Percentiles rank a stretch among this genome's conserved stretches.
Evolutionary conservation across 805 yeast species (phyloP).

Genomic region (Citeromyces matritensis): DNA sequence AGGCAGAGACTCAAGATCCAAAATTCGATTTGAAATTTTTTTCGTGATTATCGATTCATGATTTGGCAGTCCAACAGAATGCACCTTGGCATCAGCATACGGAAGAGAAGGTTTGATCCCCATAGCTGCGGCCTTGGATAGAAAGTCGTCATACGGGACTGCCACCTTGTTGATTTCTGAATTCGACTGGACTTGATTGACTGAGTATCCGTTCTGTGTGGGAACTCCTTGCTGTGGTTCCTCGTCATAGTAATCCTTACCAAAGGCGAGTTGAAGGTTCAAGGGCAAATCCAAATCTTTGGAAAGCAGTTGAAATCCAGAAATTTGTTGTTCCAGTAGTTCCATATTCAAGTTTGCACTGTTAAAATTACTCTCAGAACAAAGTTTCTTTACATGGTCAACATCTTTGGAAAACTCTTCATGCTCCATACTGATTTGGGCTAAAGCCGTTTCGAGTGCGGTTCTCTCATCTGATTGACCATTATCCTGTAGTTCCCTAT

Average conservation of each 20-base stretch:
- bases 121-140: slow-evolving; percentile 20
- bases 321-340: slow-evolving; percentile 39
- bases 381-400: slow-evolving; percentile 10
- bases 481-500: slow-evolving; percentile 9
- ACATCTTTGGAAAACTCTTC: slow-evolving; percentile 13
- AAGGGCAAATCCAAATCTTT: slow-evolving; percentile 53
- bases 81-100: slow-evolving; percentile 16
- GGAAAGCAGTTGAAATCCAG: slow-evolving; percentile 49
- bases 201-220: not conserved
- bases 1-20: slow-evolving; percentile 51
- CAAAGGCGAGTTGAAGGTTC: slow-evolving; percentile 23
- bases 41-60: slow-evolving; percentile 37
- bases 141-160: slow-evolving; percentile 13
- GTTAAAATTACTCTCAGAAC: no score
- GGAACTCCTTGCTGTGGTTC: not conserved
- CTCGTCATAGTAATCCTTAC: slow-evolving; percentile 7
- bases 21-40: slow-evolving; percentile 41
- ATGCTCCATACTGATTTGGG: slow-evolving; percentile 23
- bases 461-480: slow-evolving; percentile 16
- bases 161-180: slow-evolving; percentile 1
- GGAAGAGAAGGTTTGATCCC: slow-evolving; percentile 20
- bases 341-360: slow-evolving; percentile 16
- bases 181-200: not conserved
- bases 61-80: slow-evolving; percentile 30
- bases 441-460: slow-evolving; percentile 25